Evolutionary conservation across 495 filamentous ascomycete species (phyloP), one percentile per base, ranked within the genome.

Genomic region (Elasticomyces elasticus): DNA sequence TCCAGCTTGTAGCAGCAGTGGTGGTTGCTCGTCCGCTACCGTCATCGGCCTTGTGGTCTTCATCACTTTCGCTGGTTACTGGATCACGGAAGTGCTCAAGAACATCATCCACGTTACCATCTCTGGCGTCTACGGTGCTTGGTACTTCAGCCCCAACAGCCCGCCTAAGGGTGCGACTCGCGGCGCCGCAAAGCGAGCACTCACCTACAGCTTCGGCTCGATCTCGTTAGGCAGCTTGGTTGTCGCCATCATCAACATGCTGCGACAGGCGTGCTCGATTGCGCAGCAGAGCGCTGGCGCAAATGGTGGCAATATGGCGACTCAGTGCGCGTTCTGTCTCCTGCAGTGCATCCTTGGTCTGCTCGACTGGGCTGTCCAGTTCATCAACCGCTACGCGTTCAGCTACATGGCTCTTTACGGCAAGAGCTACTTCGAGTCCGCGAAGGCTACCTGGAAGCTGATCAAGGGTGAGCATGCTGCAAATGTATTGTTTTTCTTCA

Each of bases 371-470:
- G 81, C 84, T 0, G 81, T 91, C 4, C 77, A 87, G 52, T 87
- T 83, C 66, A 69, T 87, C 62, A 86, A 85, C 61, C 80, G 87
- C 61, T 96, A 95, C 60, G 89, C 88, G 0, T 95, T 95, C 53
- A 87, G 82, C 19, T 84, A 95, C 67, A 94, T 97, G 62, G 89
- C 91, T 0, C 73, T 95, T 1, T 94, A 95, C 64, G 90, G 90
- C 23, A 90, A 92, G 62, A 68, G 84, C 0, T 96, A 94, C 64
- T 76, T 95, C 50, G 76, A 80, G 4, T 81, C 88, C 1, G 89
- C 89, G 2, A 95, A 91, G 66, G 86, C 88, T 62, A 94, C 87
- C 0, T 92, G 86, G 76, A 56, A 67, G 71, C 51, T 41, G 28
- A 44, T 49, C 30, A 48, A 23, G 27, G 40, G 55, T 37, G 35